Conservation (phyloP, 306 rosid genomes). For the Phaseolus lunatus region DNA sequence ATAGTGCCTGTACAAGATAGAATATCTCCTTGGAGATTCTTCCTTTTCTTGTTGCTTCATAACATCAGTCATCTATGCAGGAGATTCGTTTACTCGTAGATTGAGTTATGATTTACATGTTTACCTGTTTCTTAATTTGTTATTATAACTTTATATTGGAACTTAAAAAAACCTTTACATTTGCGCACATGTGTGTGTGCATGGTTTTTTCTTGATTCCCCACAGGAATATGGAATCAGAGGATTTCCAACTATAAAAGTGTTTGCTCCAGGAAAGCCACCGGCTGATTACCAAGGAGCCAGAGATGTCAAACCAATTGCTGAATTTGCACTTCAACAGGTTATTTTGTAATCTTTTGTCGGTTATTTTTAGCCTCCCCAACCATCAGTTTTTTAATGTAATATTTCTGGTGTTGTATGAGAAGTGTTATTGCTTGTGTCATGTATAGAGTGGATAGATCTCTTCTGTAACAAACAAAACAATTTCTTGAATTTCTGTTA, state of each 20-base stretch:
- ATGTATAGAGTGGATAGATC: background rate
- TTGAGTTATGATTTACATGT: constrained; percentile 7
- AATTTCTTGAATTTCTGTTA: background rate
- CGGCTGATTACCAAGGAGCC: constrained; percentile 92
- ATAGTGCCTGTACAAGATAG: constrained; percentile 5
- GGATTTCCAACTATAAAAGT: constrained; percentile 98
- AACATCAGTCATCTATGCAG: constrained; percentile 1
- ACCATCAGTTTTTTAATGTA: background rate
- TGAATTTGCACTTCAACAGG: constrained; percentile 93
- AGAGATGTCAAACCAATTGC: constrained; percentile 93
- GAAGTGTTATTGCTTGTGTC: constrained; percentile 19
- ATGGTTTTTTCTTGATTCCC: constrained; percentile 33
- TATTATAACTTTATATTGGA: constrained; percentile 5
- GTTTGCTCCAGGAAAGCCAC: constrained; percentile 87
- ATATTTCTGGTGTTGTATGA: constrained; percentile 20
- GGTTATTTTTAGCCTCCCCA: background rate
- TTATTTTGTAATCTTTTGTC: constrained; percentile 43
- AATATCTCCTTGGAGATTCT: constrained; percentile 21
- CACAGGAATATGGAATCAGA: constrained; percentile 86
- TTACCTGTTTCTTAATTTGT: constrained; percentile 29
- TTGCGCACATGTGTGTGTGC: constrained; percentile 9
- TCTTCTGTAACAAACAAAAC: constrained; percentile 37
- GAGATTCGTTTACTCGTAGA: background rate
- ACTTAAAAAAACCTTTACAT: background rate
- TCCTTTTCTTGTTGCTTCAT: constrained; percentile 8